Conservation (phyloP, 2,329 filamentous ascomycete species). For the Plectosphaerella sp. region DNA sequence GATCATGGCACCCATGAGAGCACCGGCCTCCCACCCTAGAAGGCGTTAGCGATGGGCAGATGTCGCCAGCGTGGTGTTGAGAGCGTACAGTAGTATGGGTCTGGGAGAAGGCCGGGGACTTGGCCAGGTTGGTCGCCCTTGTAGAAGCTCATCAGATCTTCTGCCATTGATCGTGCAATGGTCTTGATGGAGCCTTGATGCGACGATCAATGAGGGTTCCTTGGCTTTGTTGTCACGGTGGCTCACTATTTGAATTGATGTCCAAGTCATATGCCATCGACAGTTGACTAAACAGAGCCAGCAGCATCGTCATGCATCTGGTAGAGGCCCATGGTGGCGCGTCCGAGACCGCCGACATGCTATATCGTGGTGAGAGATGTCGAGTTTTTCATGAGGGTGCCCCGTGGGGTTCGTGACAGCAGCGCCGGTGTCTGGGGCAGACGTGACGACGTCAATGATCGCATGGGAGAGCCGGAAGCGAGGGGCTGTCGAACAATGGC, state of each 20-base stretch:
- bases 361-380: not conserved
- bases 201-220: not conserved
- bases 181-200: constrained; percentile 42
- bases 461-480: not conserved
- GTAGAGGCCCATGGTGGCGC: not conserved
- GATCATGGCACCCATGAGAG: constrained; percentile 66
- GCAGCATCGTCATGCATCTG: constrained; percentile 14
- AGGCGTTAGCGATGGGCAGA: not conserved
- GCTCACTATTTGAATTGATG: constrained; percentile 28
- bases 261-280: constrained; percentile 29
- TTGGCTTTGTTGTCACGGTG: constrained; percentile 4
- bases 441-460: not conserved
- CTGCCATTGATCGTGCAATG: constrained; percentile 44
- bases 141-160: constrained; percentile 34
- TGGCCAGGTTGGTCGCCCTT: constrained; percentile 44
- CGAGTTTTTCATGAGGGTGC: not conserved
- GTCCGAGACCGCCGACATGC: not conserved
- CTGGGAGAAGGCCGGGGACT: constrained; percentile 46
- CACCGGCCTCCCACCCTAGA: constrained; percentile 68
- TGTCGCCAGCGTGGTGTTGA: not conserved
- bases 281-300: constrained; percentile 17
- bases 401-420: not conserved
- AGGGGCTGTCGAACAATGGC: not conserved
- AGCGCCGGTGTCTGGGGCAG: not conserved
- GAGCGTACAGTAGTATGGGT: constrained; percentile 50